Evolutionary conservation across 2,329 filamentous ascomycete species (phyloP), one percentile per base, ranked within the genome.

Genomic region (Alternaria atra): DNA sequence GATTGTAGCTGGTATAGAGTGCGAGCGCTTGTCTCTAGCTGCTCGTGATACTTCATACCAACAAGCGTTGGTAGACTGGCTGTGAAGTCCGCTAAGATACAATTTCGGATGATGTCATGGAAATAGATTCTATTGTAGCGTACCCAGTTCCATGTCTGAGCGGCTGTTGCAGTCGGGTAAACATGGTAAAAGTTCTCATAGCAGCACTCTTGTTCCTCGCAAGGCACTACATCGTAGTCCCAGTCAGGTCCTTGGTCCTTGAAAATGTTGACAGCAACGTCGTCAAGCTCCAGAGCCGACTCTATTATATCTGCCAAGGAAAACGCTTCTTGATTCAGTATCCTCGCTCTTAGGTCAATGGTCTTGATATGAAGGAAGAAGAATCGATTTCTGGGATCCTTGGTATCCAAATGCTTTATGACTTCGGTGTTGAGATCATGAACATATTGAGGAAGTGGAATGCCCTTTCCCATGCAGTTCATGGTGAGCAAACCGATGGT

Each of bases 71-170:
- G 76, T n/a, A 73, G 74, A 1, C 60, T 64, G 13, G 63, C 58
- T 1, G 70, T 58, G 30, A 77, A 68, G 10, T 74, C 75, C 2
- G 61, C 52, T 1, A 77, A 58, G 15, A 76, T 66, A 5, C 64
- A 60, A 43, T 75, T 76, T 17, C 75, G 74, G 35, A 78, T 73
- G 52, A 78, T 77, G 53, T 77, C 74, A 56, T 77, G 68, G 23
- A 77, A 62, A 50, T 76, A 76, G 10, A 79, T 74, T 2, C 73
- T 61, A 37, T 68, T 75, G 54, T 73, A 77, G 1, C 75, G 71
- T 2, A 75, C 66, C 71, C 73, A 77, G 35, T 77, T 77, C 74
- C 75, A 77, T 0, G 70, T 74, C 52, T 76, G 71, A 3, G 75
- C 70, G 3, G 71, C 64, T 8, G 67, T 58, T 10, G 70, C 63